Evolutionary conservation across 441 rosid species (phyloP).

Genomic region (Dalechampia spathulata): DNA sequence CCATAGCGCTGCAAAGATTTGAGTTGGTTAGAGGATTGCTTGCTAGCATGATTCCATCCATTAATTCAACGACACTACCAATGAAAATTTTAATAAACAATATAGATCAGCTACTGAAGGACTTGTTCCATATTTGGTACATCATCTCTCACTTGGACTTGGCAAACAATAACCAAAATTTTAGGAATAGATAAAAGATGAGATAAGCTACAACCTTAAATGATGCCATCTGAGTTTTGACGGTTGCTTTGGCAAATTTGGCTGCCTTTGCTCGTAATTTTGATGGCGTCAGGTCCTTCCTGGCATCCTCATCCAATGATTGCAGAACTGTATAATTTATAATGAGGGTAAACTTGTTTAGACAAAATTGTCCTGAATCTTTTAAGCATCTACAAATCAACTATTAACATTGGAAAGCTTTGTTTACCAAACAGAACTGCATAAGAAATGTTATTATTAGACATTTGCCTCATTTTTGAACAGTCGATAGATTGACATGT

Average conservation of each 20-base stretch:
- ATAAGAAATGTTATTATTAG: not conserved
- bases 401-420: not conserved
- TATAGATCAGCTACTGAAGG: not conserved
- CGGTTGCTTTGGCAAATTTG: slow-evolving; percentile 88
- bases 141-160: not conserved
- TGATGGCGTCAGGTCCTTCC: slow-evolving; percentile 76
- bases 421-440: slow-evolving; percentile 3
- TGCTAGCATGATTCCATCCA: not conserved
- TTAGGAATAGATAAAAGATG: slow-evolving; percentile 1
- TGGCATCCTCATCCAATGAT: slow-evolving; percentile 76
- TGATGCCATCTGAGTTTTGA: slow-evolving; percentile 91
- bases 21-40: slow-evolving; percentile 8
- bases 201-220: slow-evolving; percentile 56
- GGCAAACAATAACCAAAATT: slow-evolving; percentile 8
- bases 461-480: not conserved
- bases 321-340: slow-evolving; percentile 72
- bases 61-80: not conserved
- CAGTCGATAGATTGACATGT: not conserved
- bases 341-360: slow-evolving; percentile 24
- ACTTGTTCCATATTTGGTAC: not conserved
- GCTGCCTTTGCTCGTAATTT: slow-evolving; percentile 94
- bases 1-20: slow-evolving; percentile 77
- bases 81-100: not conserved
- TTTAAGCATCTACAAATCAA: not conserved
- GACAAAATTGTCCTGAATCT: not conserved